Evolutionary conservation across 2,329 filamentous ascomycete genomes (phyloP).

Genomic region (Zasmidium cellare): DNA sequence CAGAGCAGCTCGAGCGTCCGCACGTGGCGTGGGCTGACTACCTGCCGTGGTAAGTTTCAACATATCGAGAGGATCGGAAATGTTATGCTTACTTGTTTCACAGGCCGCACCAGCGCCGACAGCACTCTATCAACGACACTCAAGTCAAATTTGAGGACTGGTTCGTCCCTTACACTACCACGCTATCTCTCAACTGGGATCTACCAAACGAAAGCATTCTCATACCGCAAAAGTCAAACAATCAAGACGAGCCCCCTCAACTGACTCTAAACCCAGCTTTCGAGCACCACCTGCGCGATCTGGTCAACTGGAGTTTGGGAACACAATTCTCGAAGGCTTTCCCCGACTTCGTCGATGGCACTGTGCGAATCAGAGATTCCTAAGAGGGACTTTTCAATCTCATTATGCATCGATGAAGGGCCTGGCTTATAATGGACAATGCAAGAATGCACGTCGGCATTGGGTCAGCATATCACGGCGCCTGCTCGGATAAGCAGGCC

Average conservation of each 20-base stretch:
- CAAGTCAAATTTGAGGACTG: constrained; percentile 68
- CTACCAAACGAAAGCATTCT: constrained; percentile 74
- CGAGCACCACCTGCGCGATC: constrained; percentile 71
- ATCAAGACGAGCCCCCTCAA: constrained; percentile 43
- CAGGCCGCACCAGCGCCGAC: constrained; percentile 70
- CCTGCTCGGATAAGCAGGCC: no score
- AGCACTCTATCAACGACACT: constrained; percentile 48
- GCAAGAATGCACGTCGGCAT: no score
- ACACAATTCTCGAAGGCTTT: constrained; percentile 40
- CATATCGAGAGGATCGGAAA: background rate
- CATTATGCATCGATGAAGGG: no score
- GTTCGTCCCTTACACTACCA: constrained; percentile 78
- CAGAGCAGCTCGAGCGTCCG: constrained; percentile 63
- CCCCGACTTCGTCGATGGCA: constrained; percentile 33
- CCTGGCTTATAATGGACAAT: no score
- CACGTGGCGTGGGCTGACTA: constrained; percentile 85
- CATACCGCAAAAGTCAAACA: constrained; percentile 29
- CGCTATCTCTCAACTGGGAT: constrained; percentile 78
- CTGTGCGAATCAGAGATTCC: constrained; percentile 27
- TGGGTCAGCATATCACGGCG: no score
- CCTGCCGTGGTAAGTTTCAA: constrained; percentile 61
- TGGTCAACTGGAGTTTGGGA: constrained; percentile 82
- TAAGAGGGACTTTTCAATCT: constrained; percentile 3
- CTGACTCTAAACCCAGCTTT: constrained; percentile 85
- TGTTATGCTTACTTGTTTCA: constrained; percentile 1